A percentile compares a stretch with the other conserved stretches of the same genome.
Conservation (phyloP, 2,329 filamentous ascomycete genomes). For the Penicillium sp. region DNA sequence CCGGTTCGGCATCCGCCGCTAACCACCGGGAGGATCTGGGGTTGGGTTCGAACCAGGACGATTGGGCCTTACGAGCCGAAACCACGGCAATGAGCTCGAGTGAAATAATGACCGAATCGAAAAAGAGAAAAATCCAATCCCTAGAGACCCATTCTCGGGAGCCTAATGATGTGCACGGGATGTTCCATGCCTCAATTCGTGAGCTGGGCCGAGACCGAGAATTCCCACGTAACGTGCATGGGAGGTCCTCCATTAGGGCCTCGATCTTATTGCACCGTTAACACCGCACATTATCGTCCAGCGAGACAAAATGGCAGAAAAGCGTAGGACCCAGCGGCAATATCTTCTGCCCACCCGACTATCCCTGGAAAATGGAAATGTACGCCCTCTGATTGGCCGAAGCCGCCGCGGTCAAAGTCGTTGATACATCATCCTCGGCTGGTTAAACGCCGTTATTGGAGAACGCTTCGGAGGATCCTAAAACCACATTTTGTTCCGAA, state of each 20-base stretch:
- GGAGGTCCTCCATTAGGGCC: background rate
- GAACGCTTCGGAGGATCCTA: conserved; percentile 10
- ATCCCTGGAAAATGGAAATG: conserved; percentile 16
- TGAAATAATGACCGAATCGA: background rate
- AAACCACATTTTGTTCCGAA: conserved; percentile 11
- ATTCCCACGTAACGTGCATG: conserved; percentile 8
- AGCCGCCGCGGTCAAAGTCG: conserved; percentile 21
- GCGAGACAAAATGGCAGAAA: conserved; percentile 3
- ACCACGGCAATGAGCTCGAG: background rate
- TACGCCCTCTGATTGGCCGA: conserved; percentile 26
- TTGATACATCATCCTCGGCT: conserved; percentile 27
- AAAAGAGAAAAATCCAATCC: background rate
- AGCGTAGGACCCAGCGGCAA: conserved; percentile 28
- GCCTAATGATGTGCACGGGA: background rate
- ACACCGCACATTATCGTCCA: background rate
- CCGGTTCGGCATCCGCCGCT: conserved; percentile 27
- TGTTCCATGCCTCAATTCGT: background rate
- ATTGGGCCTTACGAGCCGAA: background rate
- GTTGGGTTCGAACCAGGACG: conserved; percentile 4
- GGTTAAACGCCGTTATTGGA: conserved; percentile 29
- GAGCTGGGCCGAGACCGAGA: conserved; percentile 11
- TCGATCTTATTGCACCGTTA: conserved; percentile 15
- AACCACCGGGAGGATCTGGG: conserved; percentile 25
- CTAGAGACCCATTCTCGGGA: background rate
- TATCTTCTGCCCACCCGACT: conserved; percentile 32